These are phyloP conservation scores for Aspergillus viridinutans DNA, from an alignment of 2,329 filamentous ascomycete species.

Conservation along the genomic window DNA sequence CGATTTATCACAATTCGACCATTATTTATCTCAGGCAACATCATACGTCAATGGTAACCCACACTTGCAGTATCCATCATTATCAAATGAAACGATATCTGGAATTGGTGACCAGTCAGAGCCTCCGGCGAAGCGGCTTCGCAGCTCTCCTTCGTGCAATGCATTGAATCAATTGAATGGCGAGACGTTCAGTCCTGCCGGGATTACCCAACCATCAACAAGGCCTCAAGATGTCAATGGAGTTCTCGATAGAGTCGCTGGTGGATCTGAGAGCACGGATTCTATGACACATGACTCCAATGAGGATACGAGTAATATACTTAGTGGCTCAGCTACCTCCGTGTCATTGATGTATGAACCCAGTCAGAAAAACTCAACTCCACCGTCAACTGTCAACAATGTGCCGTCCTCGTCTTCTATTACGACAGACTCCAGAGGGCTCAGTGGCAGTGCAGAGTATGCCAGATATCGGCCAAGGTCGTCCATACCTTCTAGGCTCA, in stretches of 20 bases:
- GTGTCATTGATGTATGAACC: slow-evolving; percentile 22
- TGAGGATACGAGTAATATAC: slow-evolving; percentile 18
- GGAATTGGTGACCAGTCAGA: slow-evolving; percentile 3
- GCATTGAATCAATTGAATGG: not conserved
- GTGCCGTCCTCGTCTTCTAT: slow-evolving; percentile 11
- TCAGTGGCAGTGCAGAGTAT: slow-evolving; percentile 27
- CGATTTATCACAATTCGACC: slow-evolving; percentile 7
- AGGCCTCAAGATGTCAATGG: not conserved
- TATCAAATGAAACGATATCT: slow-evolving; percentile 1
- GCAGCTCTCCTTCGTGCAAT: slow-evolving; percentile 9
- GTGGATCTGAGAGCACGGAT: slow-evolving; percentile 14
- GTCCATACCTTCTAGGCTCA: slow-evolving; percentile 74
- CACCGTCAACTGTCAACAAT: slow-evolving; percentile 21
- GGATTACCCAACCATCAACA: slow-evolving; percentile 2
- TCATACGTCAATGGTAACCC: slow-evolving; percentile 2
- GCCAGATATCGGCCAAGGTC: slow-evolving; percentile 66
- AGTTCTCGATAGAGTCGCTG: slow-evolving; percentile 5
- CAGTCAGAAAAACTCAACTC: slow-evolving; percentile 22
- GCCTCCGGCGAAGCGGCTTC: slow-evolving; percentile 18
- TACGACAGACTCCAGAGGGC: slow-evolving; percentile 13
- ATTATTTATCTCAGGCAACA: slow-evolving; percentile 11
- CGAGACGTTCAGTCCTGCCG: not conserved
- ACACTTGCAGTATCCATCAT: slow-evolving; percentile 1
- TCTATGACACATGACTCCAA: slow-evolving; percentile 13
- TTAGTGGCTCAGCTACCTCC: slow-evolving; percentile 24